phyloP scores from a whole-genome alignment of 495 filamentous ascomycete genomes.

The Glutinoglossum americanum region DNA sequence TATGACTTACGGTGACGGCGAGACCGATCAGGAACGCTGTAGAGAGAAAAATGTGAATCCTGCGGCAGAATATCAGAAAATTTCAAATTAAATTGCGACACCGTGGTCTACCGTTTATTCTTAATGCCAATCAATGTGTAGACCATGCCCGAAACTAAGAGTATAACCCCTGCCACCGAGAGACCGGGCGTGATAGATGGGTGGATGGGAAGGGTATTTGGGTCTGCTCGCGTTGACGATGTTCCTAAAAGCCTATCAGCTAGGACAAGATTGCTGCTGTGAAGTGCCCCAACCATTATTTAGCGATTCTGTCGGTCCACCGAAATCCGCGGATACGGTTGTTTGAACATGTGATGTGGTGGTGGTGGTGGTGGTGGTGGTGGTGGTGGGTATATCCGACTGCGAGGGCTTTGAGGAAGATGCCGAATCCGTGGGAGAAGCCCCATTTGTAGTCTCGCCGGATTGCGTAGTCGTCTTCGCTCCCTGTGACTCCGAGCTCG shows the following conservation, averaged over 20 bases:
- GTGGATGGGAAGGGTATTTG: constrained; percentile 36
- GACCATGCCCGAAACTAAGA: constrained; percentile 44
- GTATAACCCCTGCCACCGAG: constrained; percentile 54
- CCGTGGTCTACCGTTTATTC: constrained; percentile 36
- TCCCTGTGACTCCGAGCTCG: background rate
- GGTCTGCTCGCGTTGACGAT: background rate
- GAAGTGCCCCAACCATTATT: background rate
- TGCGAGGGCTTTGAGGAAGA: background rate
- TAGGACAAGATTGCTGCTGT: background rate
- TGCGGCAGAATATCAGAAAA: background rate
- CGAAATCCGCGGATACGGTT: background rate
- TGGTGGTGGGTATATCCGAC: background rate
- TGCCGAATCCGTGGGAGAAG: background rate
- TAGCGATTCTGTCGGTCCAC: background rate
- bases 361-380: no score
- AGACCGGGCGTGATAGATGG: constrained; percentile 62
- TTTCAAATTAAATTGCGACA: background rate
- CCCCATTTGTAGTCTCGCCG: background rate
- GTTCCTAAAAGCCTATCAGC: background rate
- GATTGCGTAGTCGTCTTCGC: background rate
- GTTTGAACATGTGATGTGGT: background rate
- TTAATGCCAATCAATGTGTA: constrained; percentile 68
- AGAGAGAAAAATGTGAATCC: constrained; percentile 63
- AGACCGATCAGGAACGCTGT: constrained; percentile 51
- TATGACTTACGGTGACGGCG: constrained; percentile 39